phyloP scores from a whole-genome alignment of 768 basidiomycete genomes.

The Phanerochaete sordida region DNA sequence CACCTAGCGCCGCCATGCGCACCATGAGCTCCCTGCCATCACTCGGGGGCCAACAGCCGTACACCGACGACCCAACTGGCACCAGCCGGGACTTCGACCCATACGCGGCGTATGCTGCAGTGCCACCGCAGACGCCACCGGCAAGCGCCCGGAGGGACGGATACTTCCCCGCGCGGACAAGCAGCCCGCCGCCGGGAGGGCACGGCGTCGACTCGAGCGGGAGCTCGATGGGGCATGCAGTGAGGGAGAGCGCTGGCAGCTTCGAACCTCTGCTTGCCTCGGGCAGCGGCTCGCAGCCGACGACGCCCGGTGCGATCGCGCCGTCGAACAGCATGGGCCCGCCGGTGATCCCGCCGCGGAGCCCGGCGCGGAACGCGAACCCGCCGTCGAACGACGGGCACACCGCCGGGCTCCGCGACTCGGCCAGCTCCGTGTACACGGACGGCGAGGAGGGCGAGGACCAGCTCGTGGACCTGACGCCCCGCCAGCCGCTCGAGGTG shows the following conservation, averaged over 20 bases:
- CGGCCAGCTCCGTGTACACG: constrained; percentile 21
- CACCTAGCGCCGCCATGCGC: constrained; percentile 18
- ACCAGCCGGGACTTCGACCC: constrained; percentile 40
- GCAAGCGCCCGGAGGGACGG: constrained; percentile 26
- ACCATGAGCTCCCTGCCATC: constrained; percentile 19
- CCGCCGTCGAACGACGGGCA: constrained; percentile 1
- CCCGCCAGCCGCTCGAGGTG: constrained; percentile 15
- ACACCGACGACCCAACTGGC: constrained; percentile 27
- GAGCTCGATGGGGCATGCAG: constrained; percentile 22
- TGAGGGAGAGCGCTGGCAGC: constrained; percentile 51
- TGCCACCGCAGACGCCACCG: constrained; percentile 17
- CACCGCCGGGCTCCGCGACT: constrained; percentile 5
- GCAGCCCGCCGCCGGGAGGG: constrained; percentile 39
- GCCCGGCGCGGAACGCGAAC: constrained; percentile 13
- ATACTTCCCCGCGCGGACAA: constrained; percentile 45
- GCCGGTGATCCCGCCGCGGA: constrained; percentile 16
- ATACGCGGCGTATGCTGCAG: constrained; percentile 41
- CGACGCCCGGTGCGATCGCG: constrained; percentile 17
- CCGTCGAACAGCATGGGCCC: constrained; percentile 6
- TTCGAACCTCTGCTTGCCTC: constrained; percentile 54
- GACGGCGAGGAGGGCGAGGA: constrained; percentile 5
- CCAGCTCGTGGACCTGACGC: constrained; percentile 15
- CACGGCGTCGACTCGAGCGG: constrained; percentile 24
- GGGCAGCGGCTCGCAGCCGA: constrained; percentile 14
- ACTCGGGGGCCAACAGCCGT: constrained; percentile 13